Conservation (phyloP, 164 flowering plant genomes). For the Buxus sempervirens region DNA sequence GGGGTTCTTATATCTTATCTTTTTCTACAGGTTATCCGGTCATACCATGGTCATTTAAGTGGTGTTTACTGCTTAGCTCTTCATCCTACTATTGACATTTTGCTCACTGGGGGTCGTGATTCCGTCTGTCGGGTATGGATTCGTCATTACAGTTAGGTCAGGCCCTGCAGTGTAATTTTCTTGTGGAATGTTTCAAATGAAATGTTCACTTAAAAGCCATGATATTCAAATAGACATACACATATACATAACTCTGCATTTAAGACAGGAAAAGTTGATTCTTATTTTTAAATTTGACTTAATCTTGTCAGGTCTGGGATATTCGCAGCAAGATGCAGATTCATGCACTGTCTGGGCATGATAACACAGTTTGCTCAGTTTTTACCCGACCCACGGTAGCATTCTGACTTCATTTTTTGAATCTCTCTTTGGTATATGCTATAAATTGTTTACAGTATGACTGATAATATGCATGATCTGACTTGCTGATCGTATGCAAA, state of each 20-base stretch:
- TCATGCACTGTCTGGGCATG: slow-evolving; percentile 93
- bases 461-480: background rate
- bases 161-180: background rate
- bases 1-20: slow-evolving; percentile 6
- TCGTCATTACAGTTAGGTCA: background rate
- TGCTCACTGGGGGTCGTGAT: slow-evolving; percentile 98
- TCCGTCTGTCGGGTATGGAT: slow-evolving; percentile 92
- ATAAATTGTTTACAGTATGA: background rate
- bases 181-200: background rate
- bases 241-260: background rate
- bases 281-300: slow-evolving; percentile 1
- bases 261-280: slow-evolving; percentile 1
- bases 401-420: background rate
- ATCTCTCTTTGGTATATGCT: background rate
- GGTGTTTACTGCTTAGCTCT: slow-evolving; percentile 98
- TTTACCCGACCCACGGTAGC: slow-evolving; percentile 88
- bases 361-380: slow-evolving; percentile 96
- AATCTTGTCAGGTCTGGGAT: slow-evolving; percentile 83
- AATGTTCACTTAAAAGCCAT: background rate
- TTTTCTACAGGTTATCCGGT: slow-evolving; percentile 70
- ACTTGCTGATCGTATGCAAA: background rate
- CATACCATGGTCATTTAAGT: slow-evolving; percentile 98
- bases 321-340: slow-evolving; percentile 87
- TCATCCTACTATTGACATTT: slow-evolving; percentile 91
- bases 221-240: background rate